These are phyloP conservation scores for Naganishia cerealis DNA, from an alignment of 1,284 basidiomycete species.

Conservation along the genomic window DNA sequence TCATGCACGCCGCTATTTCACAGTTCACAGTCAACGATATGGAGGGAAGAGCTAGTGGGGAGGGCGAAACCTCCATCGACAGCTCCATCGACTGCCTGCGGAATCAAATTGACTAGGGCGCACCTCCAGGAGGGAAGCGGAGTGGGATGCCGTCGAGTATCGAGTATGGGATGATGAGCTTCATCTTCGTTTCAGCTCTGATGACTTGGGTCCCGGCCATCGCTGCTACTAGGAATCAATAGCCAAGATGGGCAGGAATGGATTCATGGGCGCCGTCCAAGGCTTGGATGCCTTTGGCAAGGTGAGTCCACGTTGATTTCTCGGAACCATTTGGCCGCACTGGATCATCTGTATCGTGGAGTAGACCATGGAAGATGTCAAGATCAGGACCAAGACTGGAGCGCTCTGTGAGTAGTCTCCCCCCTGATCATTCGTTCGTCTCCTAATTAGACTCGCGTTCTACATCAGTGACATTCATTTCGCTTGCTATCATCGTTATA, in stretches of 20 bases:
- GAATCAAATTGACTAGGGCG: conserved; percentile 2
- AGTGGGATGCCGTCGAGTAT: neutral
- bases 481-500: conserved; percentile 84
- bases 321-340: neutral
- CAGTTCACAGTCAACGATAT: neutral
- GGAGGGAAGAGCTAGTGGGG: too few species aligned
- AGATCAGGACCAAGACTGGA: conserved; percentile 91
- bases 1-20: neutral
- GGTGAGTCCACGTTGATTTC: conserved; percentile 58
- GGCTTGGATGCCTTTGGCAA: conserved; percentile 95
- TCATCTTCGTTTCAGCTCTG: neutral
- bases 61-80: too few species aligned
- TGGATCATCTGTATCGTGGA: conserved; percentile 25
- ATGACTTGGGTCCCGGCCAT: neutral
- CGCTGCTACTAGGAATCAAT: neutral
- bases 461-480: conserved; percentile 78
- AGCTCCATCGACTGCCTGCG: neutral
- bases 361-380: conserved; percentile 95
- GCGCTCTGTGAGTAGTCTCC: conserved; percentile 68
- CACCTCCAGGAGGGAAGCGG: neutral
- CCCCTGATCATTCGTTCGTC: conserved; percentile 15
- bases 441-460: neutral
- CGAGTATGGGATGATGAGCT: neutral
- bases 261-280: conserved; percentile 50
- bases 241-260: conserved; percentile 51